Evolutionary conservation across 2,329 filamentous ascomycete genomes (phyloP).

Genomic region (Fusarium sp.): DNA sequence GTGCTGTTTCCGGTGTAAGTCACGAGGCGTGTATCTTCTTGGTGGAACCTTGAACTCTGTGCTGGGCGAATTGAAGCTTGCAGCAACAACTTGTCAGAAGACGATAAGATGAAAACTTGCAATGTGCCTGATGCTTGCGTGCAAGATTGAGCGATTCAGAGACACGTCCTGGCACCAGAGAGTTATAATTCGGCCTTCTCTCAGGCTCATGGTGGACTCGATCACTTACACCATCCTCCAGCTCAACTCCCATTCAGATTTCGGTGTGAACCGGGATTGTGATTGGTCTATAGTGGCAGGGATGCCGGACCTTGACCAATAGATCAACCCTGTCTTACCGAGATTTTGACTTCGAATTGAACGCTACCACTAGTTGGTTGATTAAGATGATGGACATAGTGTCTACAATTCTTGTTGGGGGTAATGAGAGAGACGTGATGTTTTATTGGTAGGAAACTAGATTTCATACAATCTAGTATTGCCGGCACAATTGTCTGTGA

Average conservation of each 20-base stretch:
- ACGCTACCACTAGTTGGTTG: constrained; percentile 22
- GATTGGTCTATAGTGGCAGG: constrained; percentile 21
- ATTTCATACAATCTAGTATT: constrained; percentile 4
- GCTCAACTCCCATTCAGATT: constrained; percentile 9
- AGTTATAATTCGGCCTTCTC: constrained; percentile 53
- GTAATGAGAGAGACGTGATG: constrained; percentile 7
- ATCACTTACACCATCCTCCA: constrained; percentile 52
- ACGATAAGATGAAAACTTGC: constrained; percentile 53
- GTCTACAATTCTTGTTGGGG: constrained; percentile 22
- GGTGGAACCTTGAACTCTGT: constrained; percentile 53
- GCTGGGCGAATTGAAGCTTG: constrained; percentile 51
- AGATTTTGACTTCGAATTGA: constrained; percentile 8
- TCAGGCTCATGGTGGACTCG: constrained; percentile 48
- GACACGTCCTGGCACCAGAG: constrained; percentile 51
- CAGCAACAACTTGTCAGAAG: constrained; percentile 49
- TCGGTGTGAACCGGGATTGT: constrained; percentile 31
- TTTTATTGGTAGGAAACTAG: constrained; percentile 23
- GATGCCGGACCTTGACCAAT: constrained; percentile 40
- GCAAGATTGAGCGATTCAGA: constrained; percentile 52
- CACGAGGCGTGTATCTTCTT: constrained; percentile 47
- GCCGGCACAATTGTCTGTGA: constrained; percentile 14
- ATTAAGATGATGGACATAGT: constrained; percentile 19
- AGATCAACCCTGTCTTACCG: constrained; percentile 40
- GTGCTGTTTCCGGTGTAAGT: constrained; percentile 49
- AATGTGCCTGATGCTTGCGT: constrained; percentile 52